These are phyloP conservation scores for Cucurbitaria berberidis DNA, from an alignment of 2,329 filamentous ascomycete genomes.

Conservation along the genomic window DNA sequence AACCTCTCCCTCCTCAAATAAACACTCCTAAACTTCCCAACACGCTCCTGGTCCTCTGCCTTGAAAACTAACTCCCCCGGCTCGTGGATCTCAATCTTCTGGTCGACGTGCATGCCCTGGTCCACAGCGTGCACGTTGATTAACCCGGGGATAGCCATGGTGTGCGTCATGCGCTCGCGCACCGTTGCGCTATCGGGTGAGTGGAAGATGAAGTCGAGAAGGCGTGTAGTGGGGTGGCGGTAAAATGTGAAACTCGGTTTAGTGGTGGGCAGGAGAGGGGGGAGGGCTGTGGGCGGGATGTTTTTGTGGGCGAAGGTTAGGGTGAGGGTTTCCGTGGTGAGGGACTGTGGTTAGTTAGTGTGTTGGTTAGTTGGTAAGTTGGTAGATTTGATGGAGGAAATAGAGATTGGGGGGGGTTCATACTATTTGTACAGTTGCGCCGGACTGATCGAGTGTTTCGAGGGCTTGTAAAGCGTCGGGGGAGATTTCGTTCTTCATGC, in stretches of 20 bases:
- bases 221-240: slow-evolving; percentile 15
- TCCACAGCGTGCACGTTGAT: slow-evolving; percentile 37
- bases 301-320: slow-evolving; percentile 11
- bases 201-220: slow-evolving; percentile 36
- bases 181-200: slow-evolving; percentile 32
- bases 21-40: slow-evolving; percentile 29
- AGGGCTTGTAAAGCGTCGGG: slow-evolving; percentile 25
- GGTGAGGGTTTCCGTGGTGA: slow-evolving; percentile 21
- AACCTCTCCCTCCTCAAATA: slow-evolving; percentile 26
- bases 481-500: slow-evolving; percentile 40
- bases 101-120: slow-evolving; percentile 25
- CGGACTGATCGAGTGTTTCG: slow-evolving; percentile 8
- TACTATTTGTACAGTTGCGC: slow-evolving; percentile 32
- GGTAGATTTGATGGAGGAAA: too few species aligned
- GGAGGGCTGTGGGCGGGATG: slow-evolving; percentile 9
- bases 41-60: slow-evolving; percentile 8
- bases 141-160: slow-evolving; percentile 35
- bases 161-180: slow-evolving; percentile 38
- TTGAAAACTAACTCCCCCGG: slow-evolving; percentile 27
- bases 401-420: background rate
- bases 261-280: slow-evolving; percentile 14
- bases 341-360: too few species aligned
- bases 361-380: too few species aligned
- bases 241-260: slow-evolving; percentile 39
- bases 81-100: slow-evolving; percentile 40